A percentile compares a stretch with the other conserved stretches of the same genome.
Evolutionary conservation across 495 filamentous ascomycete species (phyloP).

Genomic region (Evansstolkia leycettana): DNA sequence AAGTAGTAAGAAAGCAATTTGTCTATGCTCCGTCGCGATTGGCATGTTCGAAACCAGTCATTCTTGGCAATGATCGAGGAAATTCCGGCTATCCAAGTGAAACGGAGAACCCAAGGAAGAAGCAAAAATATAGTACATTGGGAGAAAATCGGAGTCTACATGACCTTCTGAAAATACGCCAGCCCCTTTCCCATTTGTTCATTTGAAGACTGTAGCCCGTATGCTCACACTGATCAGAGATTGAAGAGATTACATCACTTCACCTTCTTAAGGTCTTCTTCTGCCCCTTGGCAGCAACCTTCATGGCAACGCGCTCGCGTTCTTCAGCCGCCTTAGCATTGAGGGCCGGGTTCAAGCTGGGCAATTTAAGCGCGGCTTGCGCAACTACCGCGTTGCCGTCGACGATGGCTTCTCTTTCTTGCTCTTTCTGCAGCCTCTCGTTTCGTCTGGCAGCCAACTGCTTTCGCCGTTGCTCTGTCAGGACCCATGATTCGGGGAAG

Average conservation of each 20-base stretch:
- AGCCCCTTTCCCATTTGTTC: conserved; percentile 23
- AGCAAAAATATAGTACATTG: conserved; percentile 3
- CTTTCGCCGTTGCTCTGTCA: conserved; percentile 56
- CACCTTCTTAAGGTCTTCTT: conserved; percentile 18
- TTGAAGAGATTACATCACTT: conserved; percentile 1
- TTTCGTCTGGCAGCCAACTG: conserved; percentile 48
- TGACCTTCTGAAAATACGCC: conserved; percentile 22
- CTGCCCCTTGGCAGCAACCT: conserved; percentile 12
- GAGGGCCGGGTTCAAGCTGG: conserved; percentile 23
- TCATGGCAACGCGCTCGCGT: conserved; percentile 28
- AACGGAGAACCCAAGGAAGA: conserved; percentile 6
- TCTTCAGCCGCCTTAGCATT: conserved; percentile 20
- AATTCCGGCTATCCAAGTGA: background rate
- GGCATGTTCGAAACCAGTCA: too few species aligned
- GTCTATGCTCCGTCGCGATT: too few species aligned
- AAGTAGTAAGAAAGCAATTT: too few species aligned
- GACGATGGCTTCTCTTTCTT: conserved; percentile 15
- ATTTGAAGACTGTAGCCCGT: conserved; percentile 9
- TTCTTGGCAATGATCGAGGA: too few species aligned
- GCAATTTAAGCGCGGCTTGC: conserved; percentile 19
- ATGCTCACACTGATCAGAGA: conserved; percentile 10
- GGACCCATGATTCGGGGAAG: conserved; percentile 73
- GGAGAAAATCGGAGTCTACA: conserved; percentile 2
- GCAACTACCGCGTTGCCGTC: conserved; percentile 29
- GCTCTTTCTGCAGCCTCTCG: conserved; percentile 19